Conservation (phyloP, 1,284 basidiomycete species). For the Porodaedalea pini region DNA sequence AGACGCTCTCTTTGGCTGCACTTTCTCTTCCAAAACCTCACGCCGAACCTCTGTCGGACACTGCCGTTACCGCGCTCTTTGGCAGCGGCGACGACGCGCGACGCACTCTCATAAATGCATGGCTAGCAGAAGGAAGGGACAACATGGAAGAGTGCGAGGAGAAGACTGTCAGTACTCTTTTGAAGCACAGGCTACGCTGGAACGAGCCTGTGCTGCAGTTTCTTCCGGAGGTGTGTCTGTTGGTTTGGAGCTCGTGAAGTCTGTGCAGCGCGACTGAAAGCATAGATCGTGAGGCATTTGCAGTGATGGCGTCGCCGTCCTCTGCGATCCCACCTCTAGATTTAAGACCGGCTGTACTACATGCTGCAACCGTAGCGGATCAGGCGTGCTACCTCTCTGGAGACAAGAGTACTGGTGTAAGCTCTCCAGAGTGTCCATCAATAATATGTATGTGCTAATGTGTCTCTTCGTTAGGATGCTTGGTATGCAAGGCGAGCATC, state of each 20-base stretch:
- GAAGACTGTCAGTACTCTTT: conserved; percentile 42
- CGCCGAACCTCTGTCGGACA: conserved; percentile 58
- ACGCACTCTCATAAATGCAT: conserved; percentile 60
- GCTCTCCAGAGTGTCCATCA: conserved; percentile 23
- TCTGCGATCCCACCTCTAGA: conserved; percentile 51
- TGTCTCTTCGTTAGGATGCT: conserved; percentile 41
- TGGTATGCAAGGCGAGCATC: conserved; percentile 68
- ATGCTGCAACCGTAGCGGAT: conserved; percentile 59
- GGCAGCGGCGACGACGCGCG: conserved; percentile 64
- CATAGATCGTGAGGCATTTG: conserved; percentile 51
- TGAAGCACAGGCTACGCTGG: conserved; percentile 51
- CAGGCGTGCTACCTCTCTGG: conserved; percentile 57
- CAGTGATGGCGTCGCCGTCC: conserved; percentile 51
- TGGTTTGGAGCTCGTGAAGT: background rate
- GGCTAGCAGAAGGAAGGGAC: conserved; percentile 62
- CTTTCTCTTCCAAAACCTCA: conserved; percentile 50
- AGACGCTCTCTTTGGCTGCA: conserved; percentile 62
- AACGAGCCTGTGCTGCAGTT: conserved; percentile 61
- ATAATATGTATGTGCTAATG: conserved; percentile 4
- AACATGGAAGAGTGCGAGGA: conserved; percentile 41
- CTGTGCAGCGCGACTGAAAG: background rate
- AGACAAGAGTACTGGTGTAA: conserved; percentile 52
- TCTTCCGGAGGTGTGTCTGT: conserved; percentile 56
- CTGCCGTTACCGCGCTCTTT: conserved; percentile 68
- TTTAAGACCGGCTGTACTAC: conserved; percentile 52